Percentiles rank a stretch among this genome's conserved stretches.
These are phyloP conservation scores for Plasmodium gonderi DNA, from an alignment of 169 alveolate species.

Conservation along the genomic window DNA sequence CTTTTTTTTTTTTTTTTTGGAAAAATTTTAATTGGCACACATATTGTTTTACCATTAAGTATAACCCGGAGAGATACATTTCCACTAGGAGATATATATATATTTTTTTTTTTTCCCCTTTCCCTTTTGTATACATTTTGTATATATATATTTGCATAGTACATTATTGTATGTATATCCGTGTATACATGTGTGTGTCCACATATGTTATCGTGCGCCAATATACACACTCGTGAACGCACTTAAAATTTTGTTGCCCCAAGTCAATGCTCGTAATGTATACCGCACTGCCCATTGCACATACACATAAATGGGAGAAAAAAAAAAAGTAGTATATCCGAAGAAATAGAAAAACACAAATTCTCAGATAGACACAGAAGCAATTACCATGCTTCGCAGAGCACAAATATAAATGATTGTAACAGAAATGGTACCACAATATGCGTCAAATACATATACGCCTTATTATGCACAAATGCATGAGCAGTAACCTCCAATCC, in stretches of 20 bases:
- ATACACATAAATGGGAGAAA: too few species aligned
- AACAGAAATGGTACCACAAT: neutral
- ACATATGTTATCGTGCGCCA: neutral
- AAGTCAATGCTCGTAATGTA: too few species aligned
- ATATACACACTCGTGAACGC: neutral
- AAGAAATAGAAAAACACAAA: neutral
- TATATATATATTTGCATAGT: neutral
- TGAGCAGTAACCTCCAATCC: neutral
- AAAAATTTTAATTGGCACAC: neutral
- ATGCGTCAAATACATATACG: neutral
- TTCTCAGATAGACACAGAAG: neutral
- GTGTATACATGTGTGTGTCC: neutral
- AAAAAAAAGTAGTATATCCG: neutral
- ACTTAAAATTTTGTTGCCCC: too few species aligned
- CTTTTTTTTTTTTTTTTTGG: neutral
- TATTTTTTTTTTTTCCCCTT: too few species aligned
- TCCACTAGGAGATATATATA: neutral
- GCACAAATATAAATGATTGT: neutral
- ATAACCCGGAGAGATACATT: neutral
- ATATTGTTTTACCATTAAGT: neutral
- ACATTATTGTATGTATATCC: neutral
- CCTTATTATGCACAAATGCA: constrained; percentile 1
- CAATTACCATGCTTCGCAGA: too few species aligned
- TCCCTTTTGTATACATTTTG: neutral
- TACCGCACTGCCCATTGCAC: too few species aligned